phyloP scores from a whole-genome alignment of 352 stramenopile species.

The Phytophthora ohioensis region DNA sequence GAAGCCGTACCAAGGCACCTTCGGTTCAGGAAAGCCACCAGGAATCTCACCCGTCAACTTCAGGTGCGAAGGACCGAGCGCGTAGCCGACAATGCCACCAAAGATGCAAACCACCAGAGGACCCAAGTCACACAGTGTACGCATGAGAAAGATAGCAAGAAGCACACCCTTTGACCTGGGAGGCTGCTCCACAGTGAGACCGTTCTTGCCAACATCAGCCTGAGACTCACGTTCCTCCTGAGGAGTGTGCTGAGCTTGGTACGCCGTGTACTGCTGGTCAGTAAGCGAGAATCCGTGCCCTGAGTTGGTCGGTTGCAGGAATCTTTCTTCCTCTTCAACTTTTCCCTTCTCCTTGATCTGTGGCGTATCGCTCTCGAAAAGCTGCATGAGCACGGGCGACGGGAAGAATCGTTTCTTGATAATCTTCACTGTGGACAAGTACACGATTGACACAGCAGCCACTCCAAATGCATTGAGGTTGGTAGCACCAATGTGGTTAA shows the following conservation, averaged over 20 bases:
- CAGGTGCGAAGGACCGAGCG: slow-evolving; percentile 19
- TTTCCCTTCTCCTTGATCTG: slow-evolving; percentile 14
- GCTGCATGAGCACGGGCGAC: slow-evolving; percentile 21
- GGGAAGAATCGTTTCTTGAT: slow-evolving; percentile 26
- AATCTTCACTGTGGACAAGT: slow-evolving; percentile 21
- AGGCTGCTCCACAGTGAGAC: slow-evolving; percentile 1
- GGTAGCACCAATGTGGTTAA: slow-evolving; percentile 15
- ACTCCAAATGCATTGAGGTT: slow-evolving; percentile 30
- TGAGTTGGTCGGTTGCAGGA: slow-evolving; percentile 13
- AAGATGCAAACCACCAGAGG: slow-evolving; percentile 33
- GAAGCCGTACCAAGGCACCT: slow-evolving; percentile 31
- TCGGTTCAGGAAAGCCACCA: slow-evolving; percentile 27
- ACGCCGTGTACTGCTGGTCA: slow-evolving; percentile 19
- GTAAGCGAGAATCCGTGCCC: slow-evolving; percentile 24
- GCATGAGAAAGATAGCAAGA: slow-evolving; percentile 24
- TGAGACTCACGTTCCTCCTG: slow-evolving; percentile 18
- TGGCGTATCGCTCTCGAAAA: slow-evolving; percentile 24
- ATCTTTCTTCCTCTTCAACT: slow-evolving; percentile 18
- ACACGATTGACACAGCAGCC: slow-evolving; percentile 7
- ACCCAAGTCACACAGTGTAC: slow-evolving; percentile 24
- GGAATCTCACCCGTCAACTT: slow-evolving; percentile 28
- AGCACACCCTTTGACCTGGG: slow-evolving; percentile 9
- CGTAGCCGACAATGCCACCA: slow-evolving; percentile 25
- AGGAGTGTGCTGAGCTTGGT: slow-evolving; percentile 26
- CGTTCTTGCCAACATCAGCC: slow-evolving; percentile 9